phyloP scores from a whole-genome alignment of 805 yeast genomes.

The Candida awuae region DNA sequence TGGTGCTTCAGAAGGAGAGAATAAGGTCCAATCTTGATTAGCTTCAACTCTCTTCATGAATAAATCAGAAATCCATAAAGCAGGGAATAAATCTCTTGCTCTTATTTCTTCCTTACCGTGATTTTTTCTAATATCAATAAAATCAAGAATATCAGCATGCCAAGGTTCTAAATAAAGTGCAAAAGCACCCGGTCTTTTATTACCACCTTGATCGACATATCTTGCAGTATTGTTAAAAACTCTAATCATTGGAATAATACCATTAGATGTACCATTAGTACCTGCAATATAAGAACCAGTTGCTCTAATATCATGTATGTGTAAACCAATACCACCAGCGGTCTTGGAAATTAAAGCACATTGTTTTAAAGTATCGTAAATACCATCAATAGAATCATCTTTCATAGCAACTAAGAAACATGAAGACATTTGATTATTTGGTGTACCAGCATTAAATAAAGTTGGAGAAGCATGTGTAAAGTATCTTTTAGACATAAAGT shows the following conservation, averaged over 20 bases:
- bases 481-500: conserved; percentile 49
- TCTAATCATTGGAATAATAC: conserved; percentile 55
- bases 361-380: conserved; percentile 51
- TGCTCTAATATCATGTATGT: conserved; percentile 50
- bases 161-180: conserved; percentile 56
- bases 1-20: conserved; percentile 53
- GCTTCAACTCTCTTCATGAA: conserved; percentile 55
- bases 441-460: conserved; percentile 55
- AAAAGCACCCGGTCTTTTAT: conserved; percentile 59
- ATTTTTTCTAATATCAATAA: conserved; percentile 51
- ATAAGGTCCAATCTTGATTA: conserved; percentile 49
- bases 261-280: conserved; percentile 56
- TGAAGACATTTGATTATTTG: conserved; percentile 52
- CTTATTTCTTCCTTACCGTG: conserved; percentile 59
- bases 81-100: conserved; percentile 57
- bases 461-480: conserved; percentile 60
- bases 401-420: conserved; percentile 58
- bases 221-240: conserved; percentile 58
- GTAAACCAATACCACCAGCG: conserved; percentile 59
- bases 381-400: conserved; percentile 57
- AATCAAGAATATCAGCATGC: conserved; percentile 54
- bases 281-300: conserved; percentile 57
- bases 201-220: conserved; percentile 60
- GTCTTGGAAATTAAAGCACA: conserved; percentile 56
- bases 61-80: conserved; percentile 56